phyloP scores from a whole-genome alignment of 495 filamentous ascomycete genomes.

The Saxophila tyrrhenica region DNA sequence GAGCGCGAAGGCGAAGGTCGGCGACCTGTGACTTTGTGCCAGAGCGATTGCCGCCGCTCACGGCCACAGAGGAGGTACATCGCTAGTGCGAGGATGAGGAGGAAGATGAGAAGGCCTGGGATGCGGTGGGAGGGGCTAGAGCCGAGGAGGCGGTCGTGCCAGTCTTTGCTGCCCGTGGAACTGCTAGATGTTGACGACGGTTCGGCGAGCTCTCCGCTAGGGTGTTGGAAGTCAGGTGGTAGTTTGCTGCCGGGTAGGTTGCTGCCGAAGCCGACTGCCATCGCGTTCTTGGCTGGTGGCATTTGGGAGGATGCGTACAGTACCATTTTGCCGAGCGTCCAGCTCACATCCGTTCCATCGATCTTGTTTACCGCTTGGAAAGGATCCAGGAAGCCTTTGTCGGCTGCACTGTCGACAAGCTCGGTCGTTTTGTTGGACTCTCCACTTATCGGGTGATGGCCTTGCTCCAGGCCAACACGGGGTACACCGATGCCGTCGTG shows the following conservation, averaged over 20 bases:
- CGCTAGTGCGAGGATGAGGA: slow-evolving; percentile 57
- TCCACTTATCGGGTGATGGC: slow-evolving; percentile 28
- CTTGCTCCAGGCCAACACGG: slow-evolving; percentile 67
- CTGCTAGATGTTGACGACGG: not conserved
- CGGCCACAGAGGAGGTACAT: slow-evolving; percentile 58
- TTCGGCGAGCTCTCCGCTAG: slow-evolving; percentile 41
- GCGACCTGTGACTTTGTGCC: slow-evolving; percentile 42
- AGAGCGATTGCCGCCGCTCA: slow-evolving; percentile 57
- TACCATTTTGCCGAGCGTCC: slow-evolving; percentile 97
- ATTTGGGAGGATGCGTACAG: slow-evolving; percentile 89
- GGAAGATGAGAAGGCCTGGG: slow-evolving; percentile 61
- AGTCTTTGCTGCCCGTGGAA: slow-evolving; percentile 40
- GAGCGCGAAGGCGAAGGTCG: slow-evolving; percentile 25
- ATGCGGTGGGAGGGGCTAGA: slow-evolving; percentile 51
- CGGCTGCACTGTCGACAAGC: slow-evolving; percentile 54
- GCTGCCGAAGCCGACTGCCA: slow-evolving; percentile 84
- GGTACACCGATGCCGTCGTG: slow-evolving; percentile 94
- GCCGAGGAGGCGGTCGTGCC: slow-evolving; percentile 62
- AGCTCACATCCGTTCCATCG: slow-evolving; percentile 85
- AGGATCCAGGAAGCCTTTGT: slow-evolving; percentile 74
- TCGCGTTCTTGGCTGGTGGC: slow-evolving; percentile 43
- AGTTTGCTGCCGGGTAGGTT: slow-evolving; percentile 49
- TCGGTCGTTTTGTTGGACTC: slow-evolving; percentile 65
- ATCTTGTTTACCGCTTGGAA: slow-evolving; percentile 95
- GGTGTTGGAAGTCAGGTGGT: slow-evolving; percentile 73